These are phyloP conservation scores for Parastagonospora avenae DNA, from an alignment of 2,329 filamentous ascomycete species.

Conservation along the genomic window DNA sequence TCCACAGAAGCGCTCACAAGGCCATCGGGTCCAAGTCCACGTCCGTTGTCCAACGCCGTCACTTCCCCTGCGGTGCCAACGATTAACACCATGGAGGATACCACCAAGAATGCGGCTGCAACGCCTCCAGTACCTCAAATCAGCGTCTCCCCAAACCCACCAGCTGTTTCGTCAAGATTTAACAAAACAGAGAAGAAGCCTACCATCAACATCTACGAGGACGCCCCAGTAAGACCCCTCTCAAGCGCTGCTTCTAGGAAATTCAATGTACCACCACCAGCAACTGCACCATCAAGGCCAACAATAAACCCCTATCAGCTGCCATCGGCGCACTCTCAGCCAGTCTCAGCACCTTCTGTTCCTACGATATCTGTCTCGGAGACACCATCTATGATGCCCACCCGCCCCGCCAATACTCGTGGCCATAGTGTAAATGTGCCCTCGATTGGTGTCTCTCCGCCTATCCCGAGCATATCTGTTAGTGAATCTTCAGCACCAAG, in stretches of 20 bases:
- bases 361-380: conserved; percentile 29
- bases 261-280: conserved; percentile 11
- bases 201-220: conserved; percentile 33
- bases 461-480: conserved; percentile 33
- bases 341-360: conserved; percentile 29
- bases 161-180: conserved; percentile 24
- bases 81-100: conserved; percentile 56
- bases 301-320: conserved; percentile 59
- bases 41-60: conserved; percentile 43
- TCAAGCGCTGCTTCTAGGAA: conserved; percentile 31
- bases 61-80: conserved; percentile 54
- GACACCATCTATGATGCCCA: neutral
- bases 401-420: neutral
- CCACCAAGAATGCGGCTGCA: conserved; percentile 19
- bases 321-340: conserved; percentile 29
- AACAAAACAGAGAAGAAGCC: conserved; percentile 24
- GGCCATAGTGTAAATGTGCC: conserved; percentile 12
- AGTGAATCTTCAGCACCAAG: conserved; percentile 11
- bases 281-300: neutral
- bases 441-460: conserved; percentile 20
- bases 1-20: conserved; percentile 25
- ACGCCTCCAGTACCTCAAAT: conserved; percentile 38
- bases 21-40: conserved; percentile 25
- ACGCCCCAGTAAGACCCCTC: conserved; percentile 34
- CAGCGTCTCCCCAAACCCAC: conserved; percentile 30